These are phyloP conservation scores for Stagonosporopsis chrysanthemi DNA, from an alignment of 2,329 filamentous ascomycete genomes.

Conservation along the genomic window DNA sequence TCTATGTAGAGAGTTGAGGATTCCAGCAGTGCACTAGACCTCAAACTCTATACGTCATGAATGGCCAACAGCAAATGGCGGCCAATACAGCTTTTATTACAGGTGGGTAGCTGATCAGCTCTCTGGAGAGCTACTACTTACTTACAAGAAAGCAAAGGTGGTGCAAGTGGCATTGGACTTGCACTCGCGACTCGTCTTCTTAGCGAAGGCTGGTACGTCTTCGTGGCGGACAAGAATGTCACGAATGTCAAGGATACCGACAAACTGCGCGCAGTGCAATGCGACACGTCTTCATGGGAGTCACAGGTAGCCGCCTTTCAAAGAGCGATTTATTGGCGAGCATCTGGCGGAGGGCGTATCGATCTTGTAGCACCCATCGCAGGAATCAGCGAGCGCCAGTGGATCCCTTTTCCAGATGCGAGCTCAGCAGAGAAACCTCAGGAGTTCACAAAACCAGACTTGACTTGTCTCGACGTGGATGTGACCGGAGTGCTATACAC, in stretches of 20 bases:
- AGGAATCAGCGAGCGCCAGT: slow-evolving; percentile 52
- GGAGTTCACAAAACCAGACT: slow-evolving; percentile 50
- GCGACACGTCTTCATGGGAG: slow-evolving; percentile 48
- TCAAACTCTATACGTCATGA: background rate
- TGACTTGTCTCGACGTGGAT: slow-evolving; percentile 51
- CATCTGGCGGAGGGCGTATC: slow-evolving; percentile 36
- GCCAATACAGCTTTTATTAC: slow-evolving; percentile 11
- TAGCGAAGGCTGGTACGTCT: slow-evolving; percentile 54
- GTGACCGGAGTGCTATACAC: slow-evolving; percentile 55
- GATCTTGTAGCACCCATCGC: slow-evolving; percentile 53
- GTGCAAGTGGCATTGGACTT: slow-evolving; percentile 46
- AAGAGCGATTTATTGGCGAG: slow-evolving; percentile 35
- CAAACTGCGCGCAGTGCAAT: slow-evolving; percentile 32
- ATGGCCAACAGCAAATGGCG: background rate
- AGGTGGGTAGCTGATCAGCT: background rate
- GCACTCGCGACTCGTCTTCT: slow-evolving; percentile 44
- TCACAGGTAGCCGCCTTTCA: slow-evolving; percentile 50
- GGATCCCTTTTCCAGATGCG: slow-evolving; percentile 35
- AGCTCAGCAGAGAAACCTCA: slow-evolving; percentile 22
- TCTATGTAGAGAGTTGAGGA: no score
- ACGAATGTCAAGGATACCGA: slow-evolving; percentile 24
- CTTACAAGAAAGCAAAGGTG: slow-evolving; percentile 16
- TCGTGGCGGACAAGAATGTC: slow-evolving; percentile 54
- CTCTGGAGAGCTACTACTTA: no score
- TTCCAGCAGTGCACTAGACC: background rate